These are phyloP conservation scores for Seminavis robusta DNA, from an alignment of 108 stramenopile genomes.

Conservation along the genomic window DNA sequence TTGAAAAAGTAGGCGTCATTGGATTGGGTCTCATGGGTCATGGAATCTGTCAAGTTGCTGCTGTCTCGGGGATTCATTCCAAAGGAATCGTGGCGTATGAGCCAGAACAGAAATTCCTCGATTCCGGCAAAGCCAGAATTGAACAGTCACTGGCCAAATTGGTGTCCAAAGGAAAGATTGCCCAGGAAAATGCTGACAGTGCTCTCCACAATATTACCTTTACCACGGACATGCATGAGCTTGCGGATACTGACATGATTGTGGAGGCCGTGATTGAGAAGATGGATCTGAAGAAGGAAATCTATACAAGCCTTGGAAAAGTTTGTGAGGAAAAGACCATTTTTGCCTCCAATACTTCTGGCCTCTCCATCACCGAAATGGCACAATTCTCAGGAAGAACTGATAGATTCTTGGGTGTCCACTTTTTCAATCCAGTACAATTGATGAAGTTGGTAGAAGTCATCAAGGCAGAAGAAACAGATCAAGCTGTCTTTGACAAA, in stretches of 20 bases:
- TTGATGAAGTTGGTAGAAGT: slow-evolving; percentile 98
- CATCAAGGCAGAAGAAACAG: slow-evolving; percentile 85
- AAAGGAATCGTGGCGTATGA: slow-evolving; percentile 76
- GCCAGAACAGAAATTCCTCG: slow-evolving; percentile 68
- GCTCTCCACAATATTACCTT: slow-evolving; percentile 63
- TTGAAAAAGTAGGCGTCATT: slow-evolving; percentile 88
- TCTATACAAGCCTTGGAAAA: slow-evolving; percentile 79
- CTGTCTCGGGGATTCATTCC: slow-evolving; percentile 72
- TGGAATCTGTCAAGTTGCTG: slow-evolving; percentile 90
- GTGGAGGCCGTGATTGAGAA: slow-evolving; percentile 97
- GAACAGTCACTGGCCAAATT: slow-evolving; percentile 66
- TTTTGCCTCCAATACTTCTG: slow-evolving; percentile 95
- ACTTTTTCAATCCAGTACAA: slow-evolving; percentile 99
- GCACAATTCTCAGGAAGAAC: slow-evolving; percentile 86
- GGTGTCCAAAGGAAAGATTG: slow-evolving; percentile 78
- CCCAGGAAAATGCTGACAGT: slow-evolving; percentile 49
- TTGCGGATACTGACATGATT: slow-evolving; percentile 81
- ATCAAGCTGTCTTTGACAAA: slow-evolving; percentile 78
- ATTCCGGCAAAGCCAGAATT: slow-evolving; percentile 69
- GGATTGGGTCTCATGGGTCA: slow-evolving; percentile 99
- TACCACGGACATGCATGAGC: slow-evolving; percentile 76
- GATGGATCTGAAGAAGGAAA: slow-evolving; percentile 83
- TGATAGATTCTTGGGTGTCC: slow-evolving; percentile 94
- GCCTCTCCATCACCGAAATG: slow-evolving; percentile 88
- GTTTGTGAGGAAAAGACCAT: slow-evolving; percentile 81